These are phyloP conservation scores for Trametes cingulata DNA, from an alignment of 768 basidiomycete genomes.

Conservation along the genomic window DNA sequence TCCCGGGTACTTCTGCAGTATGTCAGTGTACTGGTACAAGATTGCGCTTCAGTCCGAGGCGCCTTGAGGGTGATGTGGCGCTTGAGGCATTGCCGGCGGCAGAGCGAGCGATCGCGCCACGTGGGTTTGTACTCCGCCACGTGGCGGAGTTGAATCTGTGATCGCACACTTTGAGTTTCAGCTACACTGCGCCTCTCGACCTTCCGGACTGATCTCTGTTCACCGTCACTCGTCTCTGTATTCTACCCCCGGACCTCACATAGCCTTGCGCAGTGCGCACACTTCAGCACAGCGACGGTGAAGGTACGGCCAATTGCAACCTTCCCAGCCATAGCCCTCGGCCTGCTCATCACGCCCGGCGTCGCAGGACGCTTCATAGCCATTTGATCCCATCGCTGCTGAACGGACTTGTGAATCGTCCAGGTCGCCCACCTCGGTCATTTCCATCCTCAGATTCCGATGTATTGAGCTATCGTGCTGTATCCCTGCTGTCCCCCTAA, in stretches of 20 bases:
- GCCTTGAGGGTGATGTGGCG: no score
- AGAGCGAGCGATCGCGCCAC: constrained; percentile 1
- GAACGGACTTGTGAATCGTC: constrained; percentile 10
- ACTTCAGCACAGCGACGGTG: not conserved
- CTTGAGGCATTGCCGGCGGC: constrained; percentile 1
- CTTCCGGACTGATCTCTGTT: not conserved
- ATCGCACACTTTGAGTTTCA: constrained; percentile 1
- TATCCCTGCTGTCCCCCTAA: constrained; percentile 22
- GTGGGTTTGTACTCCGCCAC: constrained; percentile 6
- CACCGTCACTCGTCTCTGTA: constrained; percentile 10
- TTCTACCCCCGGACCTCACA: constrained; percentile 11
- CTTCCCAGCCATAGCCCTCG: not conserved
- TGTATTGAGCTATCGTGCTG: constrained; percentile 23
- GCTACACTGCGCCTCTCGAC: not conserved
- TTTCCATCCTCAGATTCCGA: constrained; percentile 11
- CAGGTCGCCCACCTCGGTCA: constrained; percentile 14
- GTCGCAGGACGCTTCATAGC: constrained; percentile 15
- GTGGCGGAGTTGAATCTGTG: constrained; percentile 17
- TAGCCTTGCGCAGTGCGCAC: constrained; percentile 30
- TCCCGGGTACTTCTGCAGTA: no score
- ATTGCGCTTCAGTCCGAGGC: no score
- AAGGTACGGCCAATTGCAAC: not conserved
- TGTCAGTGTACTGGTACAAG: no score
- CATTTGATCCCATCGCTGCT: constrained; percentile 23
- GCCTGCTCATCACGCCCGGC: constrained; percentile 10